phyloP scores from a whole-genome alignment of 176 grass and related monocot species.

The Raddia guianensis region DNA sequence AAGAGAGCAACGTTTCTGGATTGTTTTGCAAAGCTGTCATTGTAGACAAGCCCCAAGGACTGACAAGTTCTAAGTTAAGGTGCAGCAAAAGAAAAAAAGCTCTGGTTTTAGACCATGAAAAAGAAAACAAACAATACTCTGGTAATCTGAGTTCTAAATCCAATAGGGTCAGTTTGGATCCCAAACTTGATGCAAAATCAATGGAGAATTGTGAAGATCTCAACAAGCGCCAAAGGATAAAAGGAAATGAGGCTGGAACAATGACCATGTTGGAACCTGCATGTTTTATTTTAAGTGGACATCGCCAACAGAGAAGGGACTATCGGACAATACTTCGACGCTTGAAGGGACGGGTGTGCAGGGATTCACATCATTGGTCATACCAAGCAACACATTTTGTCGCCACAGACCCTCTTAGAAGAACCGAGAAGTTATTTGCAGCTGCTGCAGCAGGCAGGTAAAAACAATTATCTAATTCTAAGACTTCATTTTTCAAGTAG shows the following conservation, averaged over 20 bases:
- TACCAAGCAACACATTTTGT: constrained; percentile 94
- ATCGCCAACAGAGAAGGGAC: constrained; percentile 58
- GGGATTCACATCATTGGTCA: constrained; percentile 88
- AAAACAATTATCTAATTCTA: background rate
- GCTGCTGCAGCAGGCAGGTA: constrained; percentile 85
- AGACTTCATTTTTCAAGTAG: constrained; percentile 4
- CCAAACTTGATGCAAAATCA: constrained; percentile 29
- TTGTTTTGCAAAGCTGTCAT: background rate
- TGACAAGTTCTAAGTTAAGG: constrained; percentile 36
- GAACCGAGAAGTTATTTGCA: constrained; percentile 97
- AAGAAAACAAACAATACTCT: constrained; percentile 62
- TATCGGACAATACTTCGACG: constrained; percentile 61
- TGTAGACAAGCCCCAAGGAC: constrained; percentile 33
- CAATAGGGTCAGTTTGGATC: constrained; percentile 10
- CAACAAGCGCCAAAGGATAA: constrained; percentile 22
- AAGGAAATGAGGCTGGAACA: constrained; percentile 30
- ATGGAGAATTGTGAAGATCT: constrained; percentile 28
- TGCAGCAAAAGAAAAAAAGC: constrained; percentile 48
- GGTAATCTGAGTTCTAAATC: constrained; percentile 39
- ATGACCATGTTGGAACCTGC: constrained; percentile 29
- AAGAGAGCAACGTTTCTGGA: constrained; percentile 37
- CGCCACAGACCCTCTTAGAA: constrained; percentile 57
- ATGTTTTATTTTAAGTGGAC: constrained; percentile 87
- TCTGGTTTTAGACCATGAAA: constrained; percentile 52
- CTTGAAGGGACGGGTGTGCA: constrained; percentile 70